Evolutionary conservation across 495 filamentous ascomycete genomes (phyloP), one percentile per base, ranked within the genome.

Genomic region (Lophiotrema nucula): DNA sequence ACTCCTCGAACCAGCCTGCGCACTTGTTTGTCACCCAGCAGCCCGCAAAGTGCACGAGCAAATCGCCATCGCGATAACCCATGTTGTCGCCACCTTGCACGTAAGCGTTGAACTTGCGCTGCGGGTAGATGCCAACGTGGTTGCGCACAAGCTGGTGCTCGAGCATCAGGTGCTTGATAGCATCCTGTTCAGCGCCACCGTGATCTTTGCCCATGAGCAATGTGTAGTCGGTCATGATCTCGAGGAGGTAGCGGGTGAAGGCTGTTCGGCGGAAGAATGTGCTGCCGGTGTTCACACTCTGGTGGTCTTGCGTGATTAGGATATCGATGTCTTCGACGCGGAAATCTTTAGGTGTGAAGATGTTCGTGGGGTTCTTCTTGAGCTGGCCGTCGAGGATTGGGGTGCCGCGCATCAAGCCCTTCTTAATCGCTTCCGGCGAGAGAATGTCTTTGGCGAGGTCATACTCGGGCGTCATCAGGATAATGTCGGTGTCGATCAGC

Each of bases 401-500:
- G 12, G 58, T 45, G 8, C 25, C 47, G 27, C 51, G 53, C 47
- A 63, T 62, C 22, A 71, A 22, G 22, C 62, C 47, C 38, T 60
- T 27, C 24, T 42, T 11, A 19, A 74, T 37, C 18, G 62, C 72
- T 1, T 52, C 39, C 15, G 72, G 68, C 2, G 61, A 53, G 11
- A 74, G 52, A n/a, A 74, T 24, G 19, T 61, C 46, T 11, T 56
- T 24, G 15, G 49, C 52, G 15, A 74, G 28, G 39, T 62, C 46
- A 6, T 62, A 38, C 10, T 26, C 16, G 10, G 71, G 72, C 2
- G 64, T 67, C 72, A 74, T 74, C 53, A 74, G 48, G 56, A 74
- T 72, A 18, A 72, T 70, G 53, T 74, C 72, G 18, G 72, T 56
- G 57, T 74, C 72, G 39, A 73, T 53, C 58, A 70, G 72, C 71